Base-by-base conservation (phyloP, 2,329 filamentous ascomycete genomes). In the Curvularia sp. region DNA sequence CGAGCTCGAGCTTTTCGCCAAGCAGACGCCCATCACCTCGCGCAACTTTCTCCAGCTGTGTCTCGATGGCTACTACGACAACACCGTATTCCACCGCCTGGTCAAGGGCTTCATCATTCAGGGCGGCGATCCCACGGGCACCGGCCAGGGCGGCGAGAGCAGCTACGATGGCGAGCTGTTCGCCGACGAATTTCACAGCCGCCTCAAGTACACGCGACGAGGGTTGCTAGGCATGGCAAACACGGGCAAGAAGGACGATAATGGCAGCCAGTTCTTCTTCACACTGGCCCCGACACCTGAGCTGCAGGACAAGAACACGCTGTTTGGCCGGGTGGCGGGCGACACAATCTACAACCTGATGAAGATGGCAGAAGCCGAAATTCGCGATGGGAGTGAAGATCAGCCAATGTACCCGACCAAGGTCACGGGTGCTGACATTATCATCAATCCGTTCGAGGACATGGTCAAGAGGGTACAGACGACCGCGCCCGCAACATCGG, bases 161-260 rank as follows among this genome's bases (percentile, higher is more conserved):
- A 97, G 97, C 68, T 96, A 96, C 80, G 89, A 92, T 76, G 91
- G 91, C 71, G 89, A 89, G 56, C 82, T 90, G 41, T 92, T 96
- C 69, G 87, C 88, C 42, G 94, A 98, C 80, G 95, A 99, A 75
- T 90, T 97, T 66, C 94, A 98, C 77, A 92, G 89, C 68, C 86
- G 95, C 31, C 82, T 99, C 66, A 96, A 96, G 77, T 98, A 95
- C 82, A 98, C 96, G 70, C 85, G 95, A 48, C 85, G 95, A 60
- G 95, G 95, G 0, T 80, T 98, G 68, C 79, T 99, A 68, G 95
- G 91, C n/a, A 97, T 98, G 93, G 95, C 95, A 28, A 98, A 98
- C 77, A 89, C 91, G 61, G 89, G 93, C 46, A 81, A 80, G 51
- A 85, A 85, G 30, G 84, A 93, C 70, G 91, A 91, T 54, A 98